These are phyloP conservation scores for Aphanomyces cochlioides DNA, from an alignment of 352 stramenopile species.

Conservation along the genomic window DNA sequence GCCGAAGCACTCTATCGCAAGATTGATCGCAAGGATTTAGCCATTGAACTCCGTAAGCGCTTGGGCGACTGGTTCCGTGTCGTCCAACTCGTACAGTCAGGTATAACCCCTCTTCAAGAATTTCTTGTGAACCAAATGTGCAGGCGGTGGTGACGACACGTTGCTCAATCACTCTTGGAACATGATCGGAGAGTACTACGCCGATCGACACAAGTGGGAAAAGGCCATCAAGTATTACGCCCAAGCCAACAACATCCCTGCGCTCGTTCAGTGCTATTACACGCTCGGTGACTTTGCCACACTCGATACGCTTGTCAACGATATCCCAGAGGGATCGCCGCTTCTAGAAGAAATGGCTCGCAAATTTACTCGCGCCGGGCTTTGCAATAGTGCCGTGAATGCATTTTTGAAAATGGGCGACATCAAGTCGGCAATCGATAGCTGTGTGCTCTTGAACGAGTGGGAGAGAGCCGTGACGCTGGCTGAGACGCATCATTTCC, in stretches of 20 bases:
- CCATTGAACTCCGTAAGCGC: constrained; percentile 85
- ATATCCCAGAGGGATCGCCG: constrained; percentile 75
- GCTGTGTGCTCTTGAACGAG: constrained; percentile 90
- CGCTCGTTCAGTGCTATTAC: constrained; percentile 89
- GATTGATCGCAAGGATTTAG: constrained; percentile 93
- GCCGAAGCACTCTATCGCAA: constrained; percentile 89
- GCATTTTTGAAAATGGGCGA: constrained; percentile 87
- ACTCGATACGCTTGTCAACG: constrained; percentile 78
- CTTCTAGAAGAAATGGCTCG: constrained; percentile 80
- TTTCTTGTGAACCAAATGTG: constrained; percentile 14
- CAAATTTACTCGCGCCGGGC: constrained; percentile 85
- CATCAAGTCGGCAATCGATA: constrained; percentile 90
- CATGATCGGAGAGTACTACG: constrained; percentile 90
- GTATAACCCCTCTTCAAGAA: constrained; percentile 6
- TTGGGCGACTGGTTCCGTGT: constrained; percentile 93
- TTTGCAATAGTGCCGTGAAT: constrained; percentile 78
- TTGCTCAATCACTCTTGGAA: constrained; percentile 79
- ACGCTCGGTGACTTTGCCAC: constrained; percentile 84
- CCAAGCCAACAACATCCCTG: constrained; percentile 69
- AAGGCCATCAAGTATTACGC: constrained; percentile 91
- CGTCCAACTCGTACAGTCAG: constrained; percentile 73
- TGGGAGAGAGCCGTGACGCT: constrained; percentile 89
- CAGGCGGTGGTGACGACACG: constrained; percentile 60
- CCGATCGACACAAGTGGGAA: constrained; percentile 87
- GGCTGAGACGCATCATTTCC: constrained; percentile 89